Evolutionary conservation across 179 eudicot genomes (phyloP).

Genomic region (Sideroxylon spinosum): DNA sequence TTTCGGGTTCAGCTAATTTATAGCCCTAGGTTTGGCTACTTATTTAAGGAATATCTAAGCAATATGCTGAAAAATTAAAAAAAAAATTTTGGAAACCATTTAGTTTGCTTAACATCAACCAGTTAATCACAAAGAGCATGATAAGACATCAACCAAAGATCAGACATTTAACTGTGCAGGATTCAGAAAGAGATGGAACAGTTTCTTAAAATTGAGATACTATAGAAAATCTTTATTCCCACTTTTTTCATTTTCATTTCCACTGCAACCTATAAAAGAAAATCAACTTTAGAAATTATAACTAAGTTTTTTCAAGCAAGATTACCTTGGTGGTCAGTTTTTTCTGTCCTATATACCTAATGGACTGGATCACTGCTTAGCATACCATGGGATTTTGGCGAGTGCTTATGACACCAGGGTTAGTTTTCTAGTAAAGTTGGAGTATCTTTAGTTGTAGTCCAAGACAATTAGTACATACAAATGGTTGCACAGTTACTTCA

Average conservation of each 20-base stretch:
- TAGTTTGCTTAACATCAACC: background rate
- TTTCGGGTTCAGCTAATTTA: too few relatives aligned
- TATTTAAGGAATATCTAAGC: too few relatives aligned
- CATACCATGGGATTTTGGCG: background rate
- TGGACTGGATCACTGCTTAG: background rate
- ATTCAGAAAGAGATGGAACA: background rate
- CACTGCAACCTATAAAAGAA: background rate
- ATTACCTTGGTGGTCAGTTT: background rate
- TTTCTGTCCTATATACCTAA: background rate
- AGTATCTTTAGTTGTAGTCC: background rate
- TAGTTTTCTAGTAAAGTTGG: slow-evolving; percentile 5
- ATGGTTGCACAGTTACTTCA: background rate
- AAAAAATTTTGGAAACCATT: background rate
- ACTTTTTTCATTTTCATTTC: background rate
- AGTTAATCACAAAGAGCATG: slow-evolving; percentile 10
- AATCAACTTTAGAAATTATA: background rate
- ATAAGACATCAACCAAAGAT: background rate
- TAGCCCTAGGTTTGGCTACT: too few relatives aligned
- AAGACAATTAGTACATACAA: background rate
- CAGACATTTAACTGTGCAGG: background rate
- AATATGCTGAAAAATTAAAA: background rate
- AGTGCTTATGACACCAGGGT: background rate
- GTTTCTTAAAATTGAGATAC: background rate
- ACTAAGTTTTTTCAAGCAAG: slow-evolving; percentile 1
- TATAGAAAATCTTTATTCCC: background rate